A percentile compares a stretch with the other conserved stretches of the same genome.
phyloP scores from a whole-genome alignment of 768 basidiomycete genomes.

The Lactifluus subvellereus region DNA sequence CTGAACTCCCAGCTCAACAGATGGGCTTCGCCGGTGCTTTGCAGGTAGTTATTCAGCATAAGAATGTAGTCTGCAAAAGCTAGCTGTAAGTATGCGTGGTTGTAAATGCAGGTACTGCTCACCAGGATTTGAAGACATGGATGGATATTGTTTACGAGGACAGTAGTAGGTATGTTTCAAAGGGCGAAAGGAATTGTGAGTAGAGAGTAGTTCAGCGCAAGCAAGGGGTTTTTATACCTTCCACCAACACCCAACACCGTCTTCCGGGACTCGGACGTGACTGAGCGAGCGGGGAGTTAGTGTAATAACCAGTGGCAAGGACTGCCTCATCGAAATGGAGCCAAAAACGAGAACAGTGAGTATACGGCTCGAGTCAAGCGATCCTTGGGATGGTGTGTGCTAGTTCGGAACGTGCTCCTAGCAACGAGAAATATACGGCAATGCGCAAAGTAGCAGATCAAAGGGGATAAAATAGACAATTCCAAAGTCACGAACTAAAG shows the following conservation, averaged over 20 bases:
- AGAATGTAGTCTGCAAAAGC: slow-evolving; percentile 19
- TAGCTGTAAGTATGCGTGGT: background rate
- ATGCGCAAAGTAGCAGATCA: slow-evolving; percentile 16
- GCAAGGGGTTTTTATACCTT: slow-evolving; percentile 17
- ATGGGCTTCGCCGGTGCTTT: slow-evolving; percentile 17
- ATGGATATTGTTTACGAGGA: background rate
- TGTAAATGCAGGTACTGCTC: background rate
- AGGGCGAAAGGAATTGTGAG: background rate
- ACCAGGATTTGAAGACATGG: slow-evolving; percentile 19
- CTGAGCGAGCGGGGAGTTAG: background rate
- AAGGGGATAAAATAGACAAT: slow-evolving; percentile 12
- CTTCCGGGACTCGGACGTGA: background rate
- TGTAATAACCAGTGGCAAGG: background rate
- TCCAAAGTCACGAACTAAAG: background rate
- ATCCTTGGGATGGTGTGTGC: slow-evolving; percentile 4
- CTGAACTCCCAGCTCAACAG: slow-evolving; percentile 22
- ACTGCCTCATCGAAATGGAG: slow-evolving; percentile 2
- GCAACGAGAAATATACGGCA: slow-evolving; percentile 8
- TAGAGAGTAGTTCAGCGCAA: background rate
- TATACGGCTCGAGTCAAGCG: slow-evolving; percentile 23
- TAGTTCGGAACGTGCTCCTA: slow-evolving; percentile 1
- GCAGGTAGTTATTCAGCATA: slow-evolving; percentile 24
- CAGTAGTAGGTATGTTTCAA: background rate
- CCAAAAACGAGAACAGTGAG: slow-evolving; percentile 8
- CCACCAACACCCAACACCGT: background rate